Percentiles rank a stretch among this genome's conserved stretches.
Evolutionary conservation across 768 basidiomycete species (phyloP).

Genomic region (Rhizopogon rudus): DNA sequence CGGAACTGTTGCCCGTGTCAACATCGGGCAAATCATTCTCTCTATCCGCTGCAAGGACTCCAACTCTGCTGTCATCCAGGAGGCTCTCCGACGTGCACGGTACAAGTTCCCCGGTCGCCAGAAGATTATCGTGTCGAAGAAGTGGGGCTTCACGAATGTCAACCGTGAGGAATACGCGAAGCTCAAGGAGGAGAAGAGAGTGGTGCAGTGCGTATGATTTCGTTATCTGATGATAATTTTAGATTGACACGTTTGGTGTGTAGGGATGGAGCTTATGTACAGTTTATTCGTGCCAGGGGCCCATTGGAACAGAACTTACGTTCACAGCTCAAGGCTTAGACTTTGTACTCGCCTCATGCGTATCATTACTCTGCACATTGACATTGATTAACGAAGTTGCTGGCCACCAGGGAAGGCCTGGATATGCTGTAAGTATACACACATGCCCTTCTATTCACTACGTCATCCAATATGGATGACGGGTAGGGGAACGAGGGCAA

Average conservation of each 20-base stretch:
- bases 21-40: constrained; percentile 95
- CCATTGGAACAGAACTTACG: constrained; percentile 81
- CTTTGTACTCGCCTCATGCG: constrained; percentile 11
- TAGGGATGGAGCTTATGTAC: constrained; percentile 93
- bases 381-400: background rate
- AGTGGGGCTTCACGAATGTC: constrained; percentile 99
- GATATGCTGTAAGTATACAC: background rate
- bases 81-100: constrained; percentile 94
- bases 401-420: background rate
- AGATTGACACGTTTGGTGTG: constrained; percentile 7
- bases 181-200: constrained; percentile 87
- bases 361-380: constrained; percentile 7
- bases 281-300: constrained; percentile 89
- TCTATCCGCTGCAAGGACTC: constrained; percentile 88
- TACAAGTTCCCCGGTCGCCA: constrained; percentile 99
- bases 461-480: constrained; percentile 54
- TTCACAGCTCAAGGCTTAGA: constrained; percentile 71
- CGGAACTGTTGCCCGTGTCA: constrained; percentile 91
- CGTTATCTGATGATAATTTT: background rate
- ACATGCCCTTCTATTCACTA: constrained; percentile 70
- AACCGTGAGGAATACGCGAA: constrained; percentile 83
- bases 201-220: constrained; percentile 65
- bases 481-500: constrained; percentile 85
- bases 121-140: constrained; percentile 95
- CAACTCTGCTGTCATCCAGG: constrained; percentile 86